Conservation (phyloP, 2,329 filamentous ascomycete species). For the Arthrobotrys conoides region DNA sequence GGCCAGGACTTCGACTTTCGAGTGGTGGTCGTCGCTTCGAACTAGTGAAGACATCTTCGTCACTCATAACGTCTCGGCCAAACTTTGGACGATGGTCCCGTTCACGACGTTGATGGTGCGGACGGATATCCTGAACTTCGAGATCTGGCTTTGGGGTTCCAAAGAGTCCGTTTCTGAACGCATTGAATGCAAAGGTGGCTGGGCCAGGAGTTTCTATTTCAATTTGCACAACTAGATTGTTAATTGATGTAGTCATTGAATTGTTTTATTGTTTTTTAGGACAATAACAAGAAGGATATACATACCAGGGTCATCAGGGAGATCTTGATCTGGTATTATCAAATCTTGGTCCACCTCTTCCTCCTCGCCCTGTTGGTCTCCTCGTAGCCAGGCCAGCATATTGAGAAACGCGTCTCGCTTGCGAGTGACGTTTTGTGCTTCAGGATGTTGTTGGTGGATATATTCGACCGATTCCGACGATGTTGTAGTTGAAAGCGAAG, state of each 20-base stretch:
- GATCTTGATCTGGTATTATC: slow-evolving; percentile 54
- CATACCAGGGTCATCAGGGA: slow-evolving; percentile 50
- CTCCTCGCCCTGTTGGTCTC: slow-evolving; percentile 53
- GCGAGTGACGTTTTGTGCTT: slow-evolving; percentile 11
- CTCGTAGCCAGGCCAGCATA: slow-evolving; percentile 59
- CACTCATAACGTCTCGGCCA: slow-evolving; percentile 45
- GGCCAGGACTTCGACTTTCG: slow-evolving; percentile 38
- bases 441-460: slow-evolving; percentile 6
- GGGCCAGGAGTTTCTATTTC: slow-evolving; percentile 74
- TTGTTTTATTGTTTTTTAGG: slow-evolving; percentile 59
- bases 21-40: slow-evolving; percentile 25
- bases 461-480: slow-evolving; percentile 2
- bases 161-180: slow-evolving; percentile 77
- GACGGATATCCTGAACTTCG: slow-evolving; percentile 61
- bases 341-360: slow-evolving; percentile 57
- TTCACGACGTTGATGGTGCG: slow-evolving; percentile 23
- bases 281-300: slow-evolving; percentile 36
- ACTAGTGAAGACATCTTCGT: slow-evolving; percentile 58
- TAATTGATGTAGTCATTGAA: slow-evolving; percentile 65
- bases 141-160: slow-evolving; percentile 74
- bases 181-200: slow-evolving; percentile 77
- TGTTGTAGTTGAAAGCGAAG: not conserved
- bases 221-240: not conserved
- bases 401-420: slow-evolving; percentile 47
- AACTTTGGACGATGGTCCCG: slow-evolving; percentile 37